Evolutionary conservation across 2,329 filamentous ascomycete genomes (phyloP).

Genomic region (Colletotrichum sp.): DNA sequence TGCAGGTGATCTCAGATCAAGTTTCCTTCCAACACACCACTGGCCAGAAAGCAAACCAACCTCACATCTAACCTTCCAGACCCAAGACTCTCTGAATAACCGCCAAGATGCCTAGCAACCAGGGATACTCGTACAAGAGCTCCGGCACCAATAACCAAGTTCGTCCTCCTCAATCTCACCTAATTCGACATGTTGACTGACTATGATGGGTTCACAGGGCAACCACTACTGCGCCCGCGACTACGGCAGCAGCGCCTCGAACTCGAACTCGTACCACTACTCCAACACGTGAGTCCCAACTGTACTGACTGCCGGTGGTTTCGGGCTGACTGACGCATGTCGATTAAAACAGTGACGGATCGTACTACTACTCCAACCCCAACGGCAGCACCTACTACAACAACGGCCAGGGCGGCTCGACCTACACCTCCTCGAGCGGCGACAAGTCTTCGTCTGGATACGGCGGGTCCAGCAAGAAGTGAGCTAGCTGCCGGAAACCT

Average conservation of each 20-base stretch:
- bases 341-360: conserved; percentile 54
- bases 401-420: conserved; percentile 59
- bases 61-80: background rate
- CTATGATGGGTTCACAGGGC: conserved; percentile 47
- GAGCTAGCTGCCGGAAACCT: background rate
- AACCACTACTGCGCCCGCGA: conserved; percentile 72
- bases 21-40: background rate
- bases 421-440: conserved; percentile 64
- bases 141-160: conserved; percentile 69
- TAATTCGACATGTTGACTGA: background rate
- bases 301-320: background rate
- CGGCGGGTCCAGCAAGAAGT: conserved; percentile 19
- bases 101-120: conserved; percentile 22
- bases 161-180: conserved; percentile 20
- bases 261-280: conserved; percentile 70
- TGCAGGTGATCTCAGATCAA: too few relatives aligned
- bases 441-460: conserved; percentile 27
- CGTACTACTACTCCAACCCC: conserved; percentile 76
- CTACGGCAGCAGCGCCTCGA: conserved; percentile 61
- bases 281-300: conserved; percentile 59
- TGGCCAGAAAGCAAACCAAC: background rate
- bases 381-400: conserved; percentile 75
- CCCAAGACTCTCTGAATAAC: background rate
- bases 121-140: conserved; percentile 48
- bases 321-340: background rate